Evolutionary conservation across 257 asterid genomes (phyloP).

Genomic region (Haberlea rhodopensis): DNA sequence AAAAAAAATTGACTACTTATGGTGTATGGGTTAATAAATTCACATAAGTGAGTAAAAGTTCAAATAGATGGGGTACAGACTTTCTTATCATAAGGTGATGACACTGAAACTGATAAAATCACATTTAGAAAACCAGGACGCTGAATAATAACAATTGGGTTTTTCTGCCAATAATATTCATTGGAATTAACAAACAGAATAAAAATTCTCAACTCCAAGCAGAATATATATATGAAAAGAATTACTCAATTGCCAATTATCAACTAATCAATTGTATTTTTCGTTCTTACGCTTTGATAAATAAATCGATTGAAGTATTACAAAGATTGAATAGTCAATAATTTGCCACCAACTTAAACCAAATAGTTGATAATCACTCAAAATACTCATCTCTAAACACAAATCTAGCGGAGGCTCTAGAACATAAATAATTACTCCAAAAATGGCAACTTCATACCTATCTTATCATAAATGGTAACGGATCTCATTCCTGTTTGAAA

Average conservation of each 20-base stretch:
- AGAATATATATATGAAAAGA: background rate
- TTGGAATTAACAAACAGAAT: background rate
- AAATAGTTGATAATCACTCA: background rate
- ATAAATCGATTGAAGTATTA: background rate
- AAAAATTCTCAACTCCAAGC: background rate
- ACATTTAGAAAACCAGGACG: constrained; percentile 1
- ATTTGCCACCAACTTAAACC: background rate
- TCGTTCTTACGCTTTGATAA: too few relatives aligned
- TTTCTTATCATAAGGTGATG: constrained; percentile 7
- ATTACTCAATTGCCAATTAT: background rate
- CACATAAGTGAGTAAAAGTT: background rate
- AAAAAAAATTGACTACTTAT: too few relatives aligned
- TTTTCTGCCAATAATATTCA: background rate
- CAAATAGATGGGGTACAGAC: background rate
- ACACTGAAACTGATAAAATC: background rate
- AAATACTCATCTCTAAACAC: background rate
- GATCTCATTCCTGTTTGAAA: background rate
- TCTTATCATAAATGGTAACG: background rate
- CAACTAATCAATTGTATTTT: too few relatives aligned
- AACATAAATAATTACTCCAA: background rate
- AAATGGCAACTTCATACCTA: background rate
- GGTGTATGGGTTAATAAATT: background rate
- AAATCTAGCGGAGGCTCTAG: background rate
- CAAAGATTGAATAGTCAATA: background rate
- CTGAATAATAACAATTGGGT: background rate